Conservation (phyloP, 176 grass and related monocot genomes). For the Saccharum spontaneum region DNA sequence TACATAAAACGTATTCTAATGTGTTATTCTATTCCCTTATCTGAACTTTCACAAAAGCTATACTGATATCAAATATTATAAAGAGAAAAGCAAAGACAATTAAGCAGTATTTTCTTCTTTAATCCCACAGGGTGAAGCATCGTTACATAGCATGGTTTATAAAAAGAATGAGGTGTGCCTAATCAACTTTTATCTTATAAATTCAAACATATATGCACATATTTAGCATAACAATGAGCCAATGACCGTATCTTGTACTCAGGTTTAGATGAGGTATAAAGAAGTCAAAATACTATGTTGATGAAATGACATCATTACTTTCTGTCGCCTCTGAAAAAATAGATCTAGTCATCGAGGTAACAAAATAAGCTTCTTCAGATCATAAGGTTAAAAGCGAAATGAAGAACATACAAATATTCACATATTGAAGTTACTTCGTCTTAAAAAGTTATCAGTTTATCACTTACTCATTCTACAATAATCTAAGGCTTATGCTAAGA, state of each 20-base stretch:
- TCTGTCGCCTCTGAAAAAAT: not conserved
- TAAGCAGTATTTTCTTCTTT: not conserved
- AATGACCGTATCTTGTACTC: not conserved
- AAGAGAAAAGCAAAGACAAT: not conserved
- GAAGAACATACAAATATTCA: too few relatives aligned
- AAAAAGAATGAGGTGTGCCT: not conserved
- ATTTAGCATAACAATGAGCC: not conserved
- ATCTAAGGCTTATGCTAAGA: too few relatives aligned
- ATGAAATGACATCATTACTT: not conserved
- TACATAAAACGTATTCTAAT: not conserved
- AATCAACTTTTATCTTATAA: not conserved
- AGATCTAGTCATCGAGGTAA: not conserved
- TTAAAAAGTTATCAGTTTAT: too few relatives aligned
- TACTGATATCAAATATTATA: not conserved
- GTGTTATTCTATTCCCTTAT: not conserved
- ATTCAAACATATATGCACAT: not conserved
- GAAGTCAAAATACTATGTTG: not conserved
- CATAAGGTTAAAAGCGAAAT: too few relatives aligned
- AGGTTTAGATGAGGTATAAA: not conserved
- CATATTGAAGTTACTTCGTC: too few relatives aligned
- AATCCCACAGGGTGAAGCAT: not conserved
- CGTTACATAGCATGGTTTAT: not conserved
- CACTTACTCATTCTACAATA: too few relatives aligned
- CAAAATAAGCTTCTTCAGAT: not conserved
- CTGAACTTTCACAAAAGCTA: not conserved